Base-by-base conservation (phyloP, 2,329 filamentous ascomycete species). In the Aspergillus sp. region DNA sequence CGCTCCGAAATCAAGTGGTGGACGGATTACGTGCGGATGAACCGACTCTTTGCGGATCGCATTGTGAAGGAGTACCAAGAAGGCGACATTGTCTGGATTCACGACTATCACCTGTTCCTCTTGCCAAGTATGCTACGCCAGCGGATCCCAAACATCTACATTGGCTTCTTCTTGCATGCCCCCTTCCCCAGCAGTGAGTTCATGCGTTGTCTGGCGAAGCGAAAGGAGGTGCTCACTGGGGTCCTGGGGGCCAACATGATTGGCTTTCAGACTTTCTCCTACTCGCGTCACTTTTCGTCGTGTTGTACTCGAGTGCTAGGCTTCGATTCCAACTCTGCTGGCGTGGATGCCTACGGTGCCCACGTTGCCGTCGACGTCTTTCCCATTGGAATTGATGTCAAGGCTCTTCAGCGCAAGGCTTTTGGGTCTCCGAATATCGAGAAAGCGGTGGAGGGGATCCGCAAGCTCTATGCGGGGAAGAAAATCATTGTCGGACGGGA, bases 151-250 rank as follows among this genome's bases (percentile, higher is more conserved):
- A 89, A 91, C 70, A 89, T 96, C 73, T 95, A 96, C 76, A 92
- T 97, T 67, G 88, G 91, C 49, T 97, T 97, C 78, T 97, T 91
- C 77, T 79, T 97, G 44, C 93, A 97, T 72, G 88, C 91, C 43
- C 93, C 93, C 0, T 97, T 97, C 73, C 93, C 93, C 31, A 96
- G 91, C 74, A 96, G 90, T 78, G 94, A 97, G 73, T 97, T 96
- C 68, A 84, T 97, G 69, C 85, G 92, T 45, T 96, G 92, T 70
- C 78, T 97, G 51, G 89, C 90, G 34, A 85, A 90, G 58, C 85
- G 93, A 61, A 96, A 96, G 72, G 91, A 97, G 69, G 81, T 97
- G 10, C 78, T 97, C 13, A 91, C 94, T 62, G 94, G 94, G 45
- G 86, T 96, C 44, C 79, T 97, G 40, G 92, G 93, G 16, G 85